These are phyloP conservation scores for Beauveria varroae DNA, from an alignment of 2,329 filamentous ascomycete genomes.

Conservation along the genomic window DNA sequence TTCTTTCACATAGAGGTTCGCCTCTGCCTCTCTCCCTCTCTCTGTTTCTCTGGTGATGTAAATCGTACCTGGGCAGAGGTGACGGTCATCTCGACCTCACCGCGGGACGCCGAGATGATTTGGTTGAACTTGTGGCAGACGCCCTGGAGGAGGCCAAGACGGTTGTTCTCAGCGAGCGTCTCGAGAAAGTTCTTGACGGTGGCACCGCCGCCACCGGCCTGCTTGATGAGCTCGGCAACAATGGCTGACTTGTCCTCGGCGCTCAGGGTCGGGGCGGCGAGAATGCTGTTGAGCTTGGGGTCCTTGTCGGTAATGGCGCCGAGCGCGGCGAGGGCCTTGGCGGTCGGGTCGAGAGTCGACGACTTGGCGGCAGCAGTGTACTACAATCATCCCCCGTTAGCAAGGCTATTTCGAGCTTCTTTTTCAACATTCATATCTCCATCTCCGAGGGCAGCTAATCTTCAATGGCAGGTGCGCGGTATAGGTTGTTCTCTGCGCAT, in stretches of 20 bases:
- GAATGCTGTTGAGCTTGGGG: constrained; percentile 67
- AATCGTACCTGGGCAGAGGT: constrained; percentile 75
- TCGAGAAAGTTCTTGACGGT: constrained; percentile 90
- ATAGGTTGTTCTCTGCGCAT: background rate
- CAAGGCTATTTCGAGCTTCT: background rate
- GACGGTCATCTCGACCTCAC: constrained; percentile 89
- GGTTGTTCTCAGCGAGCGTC: constrained; percentile 93
- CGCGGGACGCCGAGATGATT: constrained; percentile 81
- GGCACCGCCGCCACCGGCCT: constrained; percentile 64
- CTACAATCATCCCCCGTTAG: constrained; percentile 41
- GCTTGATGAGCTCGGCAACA: constrained; percentile 80
- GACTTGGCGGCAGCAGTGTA: constrained; percentile 94
- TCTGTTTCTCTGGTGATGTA: too few relatives aligned
- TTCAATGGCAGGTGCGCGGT: background rate
- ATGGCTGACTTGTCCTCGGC: constrained; percentile 77
- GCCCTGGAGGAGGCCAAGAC: constrained; percentile 71
- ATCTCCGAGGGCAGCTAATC: background rate
- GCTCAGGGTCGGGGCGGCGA: constrained; percentile 73
- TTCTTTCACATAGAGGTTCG: background rate
- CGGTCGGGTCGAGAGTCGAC: constrained; percentile 74
- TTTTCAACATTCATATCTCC: background rate
- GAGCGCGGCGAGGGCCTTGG: constrained; percentile 70
- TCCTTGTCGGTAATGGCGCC: constrained; percentile 70
- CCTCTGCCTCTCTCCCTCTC: background rate
- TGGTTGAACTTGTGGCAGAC: constrained; percentile 81